Conservation (phyloP, 306 rosid species). For the Castanea sativa region DNA sequence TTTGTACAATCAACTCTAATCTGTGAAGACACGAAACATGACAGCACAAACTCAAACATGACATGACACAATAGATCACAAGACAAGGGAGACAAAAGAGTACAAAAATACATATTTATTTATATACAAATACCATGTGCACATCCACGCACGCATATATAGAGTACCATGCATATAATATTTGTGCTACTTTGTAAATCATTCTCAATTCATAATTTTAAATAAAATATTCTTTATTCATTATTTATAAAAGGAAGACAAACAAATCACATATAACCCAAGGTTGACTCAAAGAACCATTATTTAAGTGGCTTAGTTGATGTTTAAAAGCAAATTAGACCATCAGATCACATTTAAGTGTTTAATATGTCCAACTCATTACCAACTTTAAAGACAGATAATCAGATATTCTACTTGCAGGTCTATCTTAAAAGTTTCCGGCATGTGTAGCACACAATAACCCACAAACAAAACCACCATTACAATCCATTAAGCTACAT, state of each 20-base stretch:
- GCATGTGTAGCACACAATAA: background rate
- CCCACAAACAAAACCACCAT: too few relatives aligned
- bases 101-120: background rate
- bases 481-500: background rate
- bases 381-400: background rate
- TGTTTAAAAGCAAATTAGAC: background rate
- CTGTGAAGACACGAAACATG: background rate
- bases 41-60: too few relatives aligned
- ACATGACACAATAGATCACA: background rate
- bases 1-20: background rate
- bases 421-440: background rate
- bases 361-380: background rate
- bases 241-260: background rate
- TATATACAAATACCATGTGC: background rate
- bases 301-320: background rate
- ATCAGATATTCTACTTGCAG: background rate
- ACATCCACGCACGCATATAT: too few relatives aligned
- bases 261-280: background rate
- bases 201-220: background rate
- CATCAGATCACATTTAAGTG: background rate
- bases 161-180: background rate
- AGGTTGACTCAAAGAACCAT: background rate
- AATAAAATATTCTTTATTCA: background rate
- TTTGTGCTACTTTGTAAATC: background rate
- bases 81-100: background rate